Evolutionary conservation across 2,329 filamentous ascomycete species (phyloP).

Genomic region (Calonectria pauciramosa): DNA sequence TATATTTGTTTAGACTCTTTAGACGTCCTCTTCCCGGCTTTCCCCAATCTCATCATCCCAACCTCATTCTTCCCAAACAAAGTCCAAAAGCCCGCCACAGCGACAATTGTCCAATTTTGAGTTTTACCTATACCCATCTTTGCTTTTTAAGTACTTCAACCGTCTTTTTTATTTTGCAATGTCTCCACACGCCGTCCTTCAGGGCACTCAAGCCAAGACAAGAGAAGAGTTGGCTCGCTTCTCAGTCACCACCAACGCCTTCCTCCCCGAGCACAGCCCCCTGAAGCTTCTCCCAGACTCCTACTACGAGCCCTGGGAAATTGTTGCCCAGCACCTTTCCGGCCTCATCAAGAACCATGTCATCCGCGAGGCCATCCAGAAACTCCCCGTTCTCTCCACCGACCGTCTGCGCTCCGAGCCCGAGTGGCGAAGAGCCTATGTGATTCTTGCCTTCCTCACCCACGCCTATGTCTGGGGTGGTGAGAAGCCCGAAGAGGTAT

Average conservation of each 20-base stretch:
- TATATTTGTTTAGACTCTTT: constrained; percentile 22
- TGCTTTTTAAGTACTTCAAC: background rate
- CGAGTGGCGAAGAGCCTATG: constrained; percentile 88
- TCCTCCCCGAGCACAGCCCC: constrained; percentile 81
- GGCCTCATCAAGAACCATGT: constrained; percentile 71
- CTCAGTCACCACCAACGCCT: constrained; percentile 72
- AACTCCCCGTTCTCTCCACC: constrained; percentile 79
- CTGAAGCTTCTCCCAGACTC: constrained; percentile 73
- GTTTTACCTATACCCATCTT: background rate
- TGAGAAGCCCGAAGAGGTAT: constrained; percentile 78
- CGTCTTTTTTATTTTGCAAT: constrained; percentile 43
- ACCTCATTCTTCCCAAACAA: background rate
- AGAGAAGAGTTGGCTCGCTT: constrained; percentile 52
- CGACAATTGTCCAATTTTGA: background rate
- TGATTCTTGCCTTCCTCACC: constrained; percentile 81
- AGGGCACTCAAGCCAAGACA: constrained; percentile 32
- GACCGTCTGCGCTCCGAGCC: constrained; percentile 72
- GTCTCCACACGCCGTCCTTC: constrained; percentile 58
- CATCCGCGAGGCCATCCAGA: constrained; percentile 73
- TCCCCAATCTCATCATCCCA: background rate
- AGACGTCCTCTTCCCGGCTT: background rate
- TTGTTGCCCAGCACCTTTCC: constrained; percentile 76
- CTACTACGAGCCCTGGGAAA: constrained; percentile 88
- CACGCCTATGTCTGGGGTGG: constrained; percentile 95
- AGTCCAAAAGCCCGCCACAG: background rate